Evolutionary conservation across 306 rosid genomes (phyloP).

Genomic region (Prunus mongolica): DNA sequence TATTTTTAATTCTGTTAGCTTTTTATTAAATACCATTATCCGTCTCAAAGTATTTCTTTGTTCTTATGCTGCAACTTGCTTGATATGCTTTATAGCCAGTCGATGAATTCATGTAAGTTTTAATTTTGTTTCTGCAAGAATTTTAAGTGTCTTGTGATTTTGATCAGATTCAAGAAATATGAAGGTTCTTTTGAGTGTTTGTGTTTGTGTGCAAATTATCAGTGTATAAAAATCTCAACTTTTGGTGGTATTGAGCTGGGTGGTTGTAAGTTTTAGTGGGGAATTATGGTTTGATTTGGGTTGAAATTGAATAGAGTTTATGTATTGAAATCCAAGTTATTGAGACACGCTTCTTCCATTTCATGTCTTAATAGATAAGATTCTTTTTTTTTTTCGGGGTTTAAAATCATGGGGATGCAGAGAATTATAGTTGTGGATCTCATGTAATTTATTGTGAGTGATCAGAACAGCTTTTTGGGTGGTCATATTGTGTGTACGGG

Average conservation of each 20-base stretch:
- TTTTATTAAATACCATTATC: too few species aligned
- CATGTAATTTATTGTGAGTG: not conserved
- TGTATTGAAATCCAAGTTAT: not conserved
- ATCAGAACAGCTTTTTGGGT: not conserved
- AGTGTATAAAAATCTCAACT: not conserved
- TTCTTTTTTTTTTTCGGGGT: not conserved
- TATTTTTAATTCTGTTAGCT: too few species aligned
- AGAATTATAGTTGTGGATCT: slow-evolving; percentile 3
- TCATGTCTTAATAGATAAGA: not conserved
- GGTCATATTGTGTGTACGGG: not conserved
- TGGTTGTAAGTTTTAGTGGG: not conserved
- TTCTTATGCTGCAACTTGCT: slow-evolving; percentile 1
- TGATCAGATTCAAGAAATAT: slow-evolving; percentile 3
- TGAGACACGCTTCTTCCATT: not conserved
- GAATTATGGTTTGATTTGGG: not conserved
- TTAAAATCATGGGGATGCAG: not conserved
- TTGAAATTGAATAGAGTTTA: not conserved
- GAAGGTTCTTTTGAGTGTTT: not conserved
- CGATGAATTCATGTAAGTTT: slow-evolving; percentile 2
- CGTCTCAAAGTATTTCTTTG: not conserved
- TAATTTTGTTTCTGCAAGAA: not conserved
- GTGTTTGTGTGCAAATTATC: not conserved
- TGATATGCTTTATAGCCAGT: not conserved
- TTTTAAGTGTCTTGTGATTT: not conserved
- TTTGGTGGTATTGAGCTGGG: not conserved